These are phyloP conservation scores for Calonectria henricotiae DNA, from an alignment of 2,329 filamentous ascomycete genomes.

Conservation along the genomic window DNA sequence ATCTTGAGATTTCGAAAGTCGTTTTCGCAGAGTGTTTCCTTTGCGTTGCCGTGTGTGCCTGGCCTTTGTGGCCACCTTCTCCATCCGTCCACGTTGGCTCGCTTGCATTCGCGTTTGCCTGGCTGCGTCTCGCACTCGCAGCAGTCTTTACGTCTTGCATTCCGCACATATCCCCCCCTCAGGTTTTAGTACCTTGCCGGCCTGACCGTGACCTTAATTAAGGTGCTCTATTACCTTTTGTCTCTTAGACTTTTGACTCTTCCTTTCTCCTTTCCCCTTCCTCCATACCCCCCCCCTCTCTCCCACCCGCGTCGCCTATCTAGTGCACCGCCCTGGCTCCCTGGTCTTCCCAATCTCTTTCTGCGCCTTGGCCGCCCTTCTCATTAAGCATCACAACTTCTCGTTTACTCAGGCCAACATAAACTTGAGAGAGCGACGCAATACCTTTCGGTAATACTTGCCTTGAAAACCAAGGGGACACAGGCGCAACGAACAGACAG, in stretches of 20 bases:
- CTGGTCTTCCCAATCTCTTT: neutral
- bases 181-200: conserved; percentile 21
- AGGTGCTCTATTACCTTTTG: conserved; percentile 26
- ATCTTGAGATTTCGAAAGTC: conserved; percentile 1
- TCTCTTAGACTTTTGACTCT: neutral
- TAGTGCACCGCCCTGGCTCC: neutral
- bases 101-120: conserved; percentile 30
- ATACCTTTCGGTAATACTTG: conserved; percentile 13
- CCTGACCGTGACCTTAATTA: conserved; percentile 24
- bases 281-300: neutral
- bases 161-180: conserved; percentile 30
- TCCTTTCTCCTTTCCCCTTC: neutral
- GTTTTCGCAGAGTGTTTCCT: neutral
- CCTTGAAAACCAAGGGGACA: neutral
- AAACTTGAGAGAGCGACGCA: conserved; percentile 16
- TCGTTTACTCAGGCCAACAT: neutral
- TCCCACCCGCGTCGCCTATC: conserved; percentile 21
- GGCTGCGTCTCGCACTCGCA: conserved; percentile 22
- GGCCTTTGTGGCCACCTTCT: conserved; percentile 26
- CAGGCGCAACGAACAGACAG: conserved; percentile 6
- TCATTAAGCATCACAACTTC: conserved; percentile 12
- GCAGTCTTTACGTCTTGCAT: conserved; percentile 25
- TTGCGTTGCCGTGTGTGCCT: conserved; percentile 19
- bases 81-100: conserved; percentile 17
- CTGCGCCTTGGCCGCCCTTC: conserved; percentile 1